phyloP scores from a whole-genome alignment of 257 asterid species.

The Thymus quinquecostatus region DNA sequence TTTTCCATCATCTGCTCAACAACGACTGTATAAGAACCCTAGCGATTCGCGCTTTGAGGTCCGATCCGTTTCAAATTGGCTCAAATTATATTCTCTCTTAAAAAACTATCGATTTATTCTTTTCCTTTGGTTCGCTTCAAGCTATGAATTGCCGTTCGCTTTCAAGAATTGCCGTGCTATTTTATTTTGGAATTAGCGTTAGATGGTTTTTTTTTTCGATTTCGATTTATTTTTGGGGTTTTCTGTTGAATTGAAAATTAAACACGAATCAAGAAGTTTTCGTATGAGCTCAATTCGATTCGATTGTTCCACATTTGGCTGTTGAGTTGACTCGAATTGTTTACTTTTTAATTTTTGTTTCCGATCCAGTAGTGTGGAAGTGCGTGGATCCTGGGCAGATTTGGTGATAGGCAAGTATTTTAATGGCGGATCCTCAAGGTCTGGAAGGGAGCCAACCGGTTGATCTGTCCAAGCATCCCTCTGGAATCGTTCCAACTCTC shows the following conservation, averaged over 20 bases:
- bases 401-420: conserved; percentile 27
- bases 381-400: conserved; percentile 14
- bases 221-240: background rate
- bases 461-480: conserved; percentile 77
- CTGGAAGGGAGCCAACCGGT: conserved; percentile 79
- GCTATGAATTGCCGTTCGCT: background rate
- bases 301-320: background rate
- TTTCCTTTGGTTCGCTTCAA: background rate
- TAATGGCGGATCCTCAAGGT: conserved; percentile 83
- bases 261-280: background rate
- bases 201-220: background rate
- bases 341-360: background rate
- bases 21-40: conserved; percentile 38
- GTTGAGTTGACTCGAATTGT: conserved; percentile 15
- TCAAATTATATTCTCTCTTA: background rate
- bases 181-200: background rate
- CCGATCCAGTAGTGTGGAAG: background rate
- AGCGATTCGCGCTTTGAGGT: conserved; percentile 36
- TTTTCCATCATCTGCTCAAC: conserved; percentile 7
- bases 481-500: conserved; percentile 85
- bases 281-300: background rate
- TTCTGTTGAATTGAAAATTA: background rate
- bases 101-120: too few species aligned
- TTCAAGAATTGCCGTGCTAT: background rate
- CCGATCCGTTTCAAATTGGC: conserved; percentile 22